phyloP scores from a whole-genome alignment of 192 early-diverging fungal genomes.

The Dimargaris xerosporica region DNA sequence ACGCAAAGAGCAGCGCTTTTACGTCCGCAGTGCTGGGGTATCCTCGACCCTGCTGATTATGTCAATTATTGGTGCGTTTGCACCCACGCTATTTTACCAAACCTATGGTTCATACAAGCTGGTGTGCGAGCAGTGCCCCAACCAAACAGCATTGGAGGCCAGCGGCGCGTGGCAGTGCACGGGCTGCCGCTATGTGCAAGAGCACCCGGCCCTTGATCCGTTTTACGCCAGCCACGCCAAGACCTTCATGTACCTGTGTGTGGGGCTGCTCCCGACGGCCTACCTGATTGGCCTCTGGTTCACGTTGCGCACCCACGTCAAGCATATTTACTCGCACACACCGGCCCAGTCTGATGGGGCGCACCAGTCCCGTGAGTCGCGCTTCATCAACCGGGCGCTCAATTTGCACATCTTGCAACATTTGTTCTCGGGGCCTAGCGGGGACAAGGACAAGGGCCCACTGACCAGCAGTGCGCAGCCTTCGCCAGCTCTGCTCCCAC shows the following conservation, averaged over 20 bases:
- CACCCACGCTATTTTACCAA: slow-evolving; percentile 88
- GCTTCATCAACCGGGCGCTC: slow-evolving; percentile 6
- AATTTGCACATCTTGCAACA: slow-evolving; percentile 11
- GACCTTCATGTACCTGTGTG: slow-evolving; percentile 79
- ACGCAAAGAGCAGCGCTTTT: slow-evolving; percentile 86
- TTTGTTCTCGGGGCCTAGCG: slow-evolving; percentile 2
- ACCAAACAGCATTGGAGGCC: slow-evolving; percentile 12
- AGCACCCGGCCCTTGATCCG: slow-evolving; percentile 56
- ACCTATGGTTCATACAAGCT: slow-evolving; percentile 47
- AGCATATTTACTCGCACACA: slow-evolving; percentile 43
- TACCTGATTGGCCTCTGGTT: slow-evolving; percentile 88
- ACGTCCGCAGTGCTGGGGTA: slow-evolving; percentile 89
- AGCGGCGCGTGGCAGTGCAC: not conserved
- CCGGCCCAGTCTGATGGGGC: slow-evolving; percentile 25
- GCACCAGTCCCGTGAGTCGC: slow-evolving; percentile 14
- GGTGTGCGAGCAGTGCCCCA: slow-evolving; percentile 21
- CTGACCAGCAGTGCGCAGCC: no score
- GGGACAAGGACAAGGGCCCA: not conserved
- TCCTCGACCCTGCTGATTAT: slow-evolving; percentile 91
- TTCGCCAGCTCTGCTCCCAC: not conserved
- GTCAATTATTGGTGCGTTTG: slow-evolving; percentile 81
- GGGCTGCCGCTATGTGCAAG: slow-evolving; percentile 14
- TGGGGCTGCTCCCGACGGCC: slow-evolving; percentile 52
- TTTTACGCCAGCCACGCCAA: slow-evolving; percentile 65
- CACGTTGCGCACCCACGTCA: slow-evolving; percentile 80